Conservation (phyloP, 2,329 filamentous ascomycete genomes). For the Rachicladosporium sp. region DNA sequence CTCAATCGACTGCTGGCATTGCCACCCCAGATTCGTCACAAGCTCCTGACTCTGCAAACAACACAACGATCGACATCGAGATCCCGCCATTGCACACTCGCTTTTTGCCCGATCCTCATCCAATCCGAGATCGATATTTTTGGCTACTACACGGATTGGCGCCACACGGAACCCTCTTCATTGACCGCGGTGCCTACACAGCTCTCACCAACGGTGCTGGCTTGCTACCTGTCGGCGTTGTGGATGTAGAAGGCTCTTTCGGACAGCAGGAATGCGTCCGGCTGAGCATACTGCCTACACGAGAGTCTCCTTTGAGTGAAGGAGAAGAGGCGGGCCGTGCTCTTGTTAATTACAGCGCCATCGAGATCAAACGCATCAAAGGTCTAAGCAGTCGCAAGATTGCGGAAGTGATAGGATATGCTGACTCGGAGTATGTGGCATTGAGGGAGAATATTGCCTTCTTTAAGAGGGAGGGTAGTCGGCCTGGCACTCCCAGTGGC, state of each 20-base stretch:
- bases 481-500: slow-evolving; percentile 15
- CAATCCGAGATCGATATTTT: slow-evolving; percentile 88
- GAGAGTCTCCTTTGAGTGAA: slow-evolving; percentile 28
- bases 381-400: slow-evolving; percentile 77
- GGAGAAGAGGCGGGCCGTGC: slow-evolving; percentile 67
- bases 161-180: slow-evolving; percentile 82
- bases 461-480: slow-evolving; percentile 30
- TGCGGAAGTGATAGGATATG: slow-evolving; percentile 67
- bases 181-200: slow-evolving; percentile 76
- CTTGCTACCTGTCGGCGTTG: slow-evolving; percentile 77
- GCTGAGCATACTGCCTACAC: slow-evolving; percentile 60
- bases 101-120: slow-evolving; percentile 72
- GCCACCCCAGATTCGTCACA: not conserved
- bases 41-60: slow-evolving; percentile 5
- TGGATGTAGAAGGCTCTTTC: slow-evolving; percentile 80
- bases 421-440: slow-evolving; percentile 88
- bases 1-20: not conserved
- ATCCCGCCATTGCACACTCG: slow-evolving; percentile 66
- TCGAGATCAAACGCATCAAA: slow-evolving; percentile 73
- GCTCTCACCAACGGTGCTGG: slow-evolving; percentile 76
- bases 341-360: slow-evolving; percentile 78
- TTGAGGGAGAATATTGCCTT: slow-evolving; percentile 79
- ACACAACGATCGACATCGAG: not conserved
- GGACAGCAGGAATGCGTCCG: slow-evolving; percentile 86
- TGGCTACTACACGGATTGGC: slow-evolving; percentile 90